Percentiles rank a stretch among this genome's conserved stretches.
phyloP scores from a whole-genome alignment of 2,329 filamentous ascomycete genomes.

The Aureobasidium sp. region DNA sequence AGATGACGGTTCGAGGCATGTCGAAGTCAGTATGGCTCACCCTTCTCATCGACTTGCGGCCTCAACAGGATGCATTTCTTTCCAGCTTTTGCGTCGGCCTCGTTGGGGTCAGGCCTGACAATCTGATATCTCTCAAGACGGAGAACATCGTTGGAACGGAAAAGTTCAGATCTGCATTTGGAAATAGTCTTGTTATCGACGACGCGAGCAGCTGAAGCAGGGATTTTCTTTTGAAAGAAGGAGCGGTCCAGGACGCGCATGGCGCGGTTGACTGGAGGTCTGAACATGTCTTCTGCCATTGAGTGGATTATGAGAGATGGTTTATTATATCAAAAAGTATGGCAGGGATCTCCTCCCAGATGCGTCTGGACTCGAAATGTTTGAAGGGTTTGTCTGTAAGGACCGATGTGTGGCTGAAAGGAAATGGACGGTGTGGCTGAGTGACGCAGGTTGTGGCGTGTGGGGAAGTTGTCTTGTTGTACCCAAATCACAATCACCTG shows the following conservation, averaged over 20 bases:
- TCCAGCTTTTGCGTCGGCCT: slow-evolving; percentile 38
- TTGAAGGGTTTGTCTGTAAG: not conserved
- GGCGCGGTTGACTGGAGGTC: slow-evolving; percentile 70
- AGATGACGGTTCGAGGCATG: slow-evolving; percentile 6
- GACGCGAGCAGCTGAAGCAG: slow-evolving; percentile 69
- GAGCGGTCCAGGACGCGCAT: slow-evolving; percentile 73
- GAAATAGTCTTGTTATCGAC: slow-evolving; percentile 67
- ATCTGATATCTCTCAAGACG: slow-evolving; percentile 53
- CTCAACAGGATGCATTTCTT: slow-evolving; percentile 38
- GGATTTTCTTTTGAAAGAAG: slow-evolving; percentile 70
- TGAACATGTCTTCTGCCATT: slow-evolving; percentile 49
- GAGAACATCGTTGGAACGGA: slow-evolving; percentile 58
- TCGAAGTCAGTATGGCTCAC: slow-evolving; percentile 11
- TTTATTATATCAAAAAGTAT: not conserved
- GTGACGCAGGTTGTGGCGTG: not conserved
- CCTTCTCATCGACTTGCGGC: slow-evolving; percentile 30
- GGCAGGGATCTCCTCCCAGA: not conserved
- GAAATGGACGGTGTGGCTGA: not conserved
- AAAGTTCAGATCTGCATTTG: slow-evolving; percentile 57
- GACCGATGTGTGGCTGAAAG: not conserved
- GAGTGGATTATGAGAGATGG: not conserved
- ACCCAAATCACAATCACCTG: not conserved
- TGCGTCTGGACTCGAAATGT: not conserved
- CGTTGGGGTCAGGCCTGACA: slow-evolving; percentile 55
- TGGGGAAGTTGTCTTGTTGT: not conserved